Evolutionary conservation across 2,329 filamentous ascomycete genomes (phyloP).

Genomic region (Fusarium abutilonis): DNA sequence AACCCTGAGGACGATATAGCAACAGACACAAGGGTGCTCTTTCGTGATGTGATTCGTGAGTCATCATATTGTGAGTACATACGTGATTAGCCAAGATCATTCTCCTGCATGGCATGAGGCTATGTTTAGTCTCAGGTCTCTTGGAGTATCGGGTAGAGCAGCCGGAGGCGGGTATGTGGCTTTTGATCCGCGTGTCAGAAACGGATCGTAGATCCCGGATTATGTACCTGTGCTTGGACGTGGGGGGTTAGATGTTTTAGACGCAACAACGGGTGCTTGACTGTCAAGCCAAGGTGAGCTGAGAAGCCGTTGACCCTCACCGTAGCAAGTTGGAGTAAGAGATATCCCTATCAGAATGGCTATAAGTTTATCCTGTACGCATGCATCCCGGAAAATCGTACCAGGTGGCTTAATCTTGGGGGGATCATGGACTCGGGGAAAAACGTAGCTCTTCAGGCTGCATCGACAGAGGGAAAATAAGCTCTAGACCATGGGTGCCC

Average conservation of each 20-base stretch:
- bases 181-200: conserved; percentile 12
- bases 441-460: conserved; percentile 28
- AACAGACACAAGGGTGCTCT: not conserved
- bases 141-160: conserved; percentile 13
- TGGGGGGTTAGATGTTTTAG: conserved; percentile 8
- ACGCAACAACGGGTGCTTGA: conserved; percentile 20
- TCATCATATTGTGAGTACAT: not conserved
- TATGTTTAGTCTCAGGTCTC: conserved; percentile 1
- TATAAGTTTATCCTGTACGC: not conserved
- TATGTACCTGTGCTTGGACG: conserved; percentile 3
- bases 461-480: conserved; percentile 23
- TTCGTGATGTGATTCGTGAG: conserved; percentile 6
- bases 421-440: conserved; percentile 10
- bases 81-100: conserved; percentile 9
- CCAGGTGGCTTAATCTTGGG: conserved; percentile 26
- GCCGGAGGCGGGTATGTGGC: conserved; percentile 11
- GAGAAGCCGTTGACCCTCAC: conserved; percentile 6
- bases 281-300: conserved; percentile 1
- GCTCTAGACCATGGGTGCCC: conserved; percentile 21
- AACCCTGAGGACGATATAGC: not conserved
- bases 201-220: conserved; percentile 12
- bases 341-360: conserved; percentile 11
- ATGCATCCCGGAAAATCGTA: conserved; percentile 18
- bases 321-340: conserved; percentile 7
- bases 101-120: conserved; percentile 12